phyloP scores from a whole-genome alignment of 192 early-diverging fungal genomes.

The Umbelopsis isabellina region DNA sequence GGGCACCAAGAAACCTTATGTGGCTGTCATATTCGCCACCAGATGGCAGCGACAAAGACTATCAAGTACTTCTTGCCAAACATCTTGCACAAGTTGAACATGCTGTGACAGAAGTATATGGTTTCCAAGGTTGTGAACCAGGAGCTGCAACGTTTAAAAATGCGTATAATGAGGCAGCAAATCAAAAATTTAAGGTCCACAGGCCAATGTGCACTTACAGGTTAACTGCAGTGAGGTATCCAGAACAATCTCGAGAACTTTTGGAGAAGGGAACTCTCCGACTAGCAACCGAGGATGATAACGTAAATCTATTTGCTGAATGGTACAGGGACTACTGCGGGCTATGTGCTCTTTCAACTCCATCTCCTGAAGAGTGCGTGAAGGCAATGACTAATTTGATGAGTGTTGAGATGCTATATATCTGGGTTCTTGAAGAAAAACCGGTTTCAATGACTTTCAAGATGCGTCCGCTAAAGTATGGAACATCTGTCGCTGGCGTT shows the following conservation, averaged over 20 bases:
- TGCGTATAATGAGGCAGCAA: not conserved
- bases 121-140: constrained; percentile 6
- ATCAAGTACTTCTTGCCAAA: not conserved
- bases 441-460: constrained; percentile 7
- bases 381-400: not conserved
- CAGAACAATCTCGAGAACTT: not conserved
- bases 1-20: not conserved
- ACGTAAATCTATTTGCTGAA: not conserved
- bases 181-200: not conserved
- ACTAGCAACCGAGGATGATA: not conserved
- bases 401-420: not conserved
- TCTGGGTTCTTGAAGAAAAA: not conserved
- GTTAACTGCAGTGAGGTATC: not conserved
- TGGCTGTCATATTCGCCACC: not conserved
- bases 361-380: not conserved
- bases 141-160: not conserved
- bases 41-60: constrained; percentile 2
- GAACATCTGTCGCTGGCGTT: constrained; percentile 11
- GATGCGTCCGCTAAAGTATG: constrained; percentile 6
- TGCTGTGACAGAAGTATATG: not conserved
- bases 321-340: not conserved
- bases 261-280: not conserved
- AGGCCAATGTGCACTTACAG: not conserved
- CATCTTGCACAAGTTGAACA: not conserved
- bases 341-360: not conserved